Evolutionary conservation across 345 rosid genomes (phyloP).

Genomic region (Triadica sebifera): DNA sequence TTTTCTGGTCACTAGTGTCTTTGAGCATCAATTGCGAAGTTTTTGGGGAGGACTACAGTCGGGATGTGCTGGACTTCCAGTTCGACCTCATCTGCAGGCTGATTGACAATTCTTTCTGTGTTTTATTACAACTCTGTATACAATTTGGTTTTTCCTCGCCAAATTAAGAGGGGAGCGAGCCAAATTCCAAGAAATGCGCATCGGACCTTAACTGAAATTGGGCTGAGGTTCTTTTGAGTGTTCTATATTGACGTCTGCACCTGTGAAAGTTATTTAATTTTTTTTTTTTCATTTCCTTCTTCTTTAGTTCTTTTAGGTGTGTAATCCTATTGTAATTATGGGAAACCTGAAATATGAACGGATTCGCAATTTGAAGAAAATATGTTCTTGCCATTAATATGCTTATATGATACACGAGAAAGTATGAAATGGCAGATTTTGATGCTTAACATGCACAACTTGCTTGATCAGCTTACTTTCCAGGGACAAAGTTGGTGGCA

Average conservation of each 20-base stretch:
- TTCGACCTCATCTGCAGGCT: neutral
- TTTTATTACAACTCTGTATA: neutral
- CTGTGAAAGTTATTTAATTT: neutral
- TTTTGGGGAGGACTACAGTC: too few species aligned
- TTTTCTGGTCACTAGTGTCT: too few species aligned
- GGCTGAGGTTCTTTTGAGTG: neutral
- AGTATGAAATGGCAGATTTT: neutral
- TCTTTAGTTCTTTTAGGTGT: neutral
- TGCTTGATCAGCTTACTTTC: slow-evolving; percentile 28
- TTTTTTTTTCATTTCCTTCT: neutral
- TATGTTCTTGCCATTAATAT: neutral
- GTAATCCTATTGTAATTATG: neutral
- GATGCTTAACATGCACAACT: neutral
- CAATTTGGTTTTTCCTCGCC: neutral
- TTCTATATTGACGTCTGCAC: neutral
- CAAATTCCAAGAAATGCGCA: neutral
- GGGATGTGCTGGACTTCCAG: too few species aligned
- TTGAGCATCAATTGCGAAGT: too few species aligned
- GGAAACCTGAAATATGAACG: neutral
- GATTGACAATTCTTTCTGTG: neutral
- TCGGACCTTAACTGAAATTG: neutral
- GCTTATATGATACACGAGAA: neutral
- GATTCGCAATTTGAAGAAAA: neutral
- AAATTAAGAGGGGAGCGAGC: neutral
- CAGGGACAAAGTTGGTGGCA: slow-evolving; percentile 56